A percentile compares a stretch with the other conserved stretches of the same genome.
Evolutionary conservation across 306 rosid species (phyloP).

Genomic region (Begonia masoniana): DNA sequence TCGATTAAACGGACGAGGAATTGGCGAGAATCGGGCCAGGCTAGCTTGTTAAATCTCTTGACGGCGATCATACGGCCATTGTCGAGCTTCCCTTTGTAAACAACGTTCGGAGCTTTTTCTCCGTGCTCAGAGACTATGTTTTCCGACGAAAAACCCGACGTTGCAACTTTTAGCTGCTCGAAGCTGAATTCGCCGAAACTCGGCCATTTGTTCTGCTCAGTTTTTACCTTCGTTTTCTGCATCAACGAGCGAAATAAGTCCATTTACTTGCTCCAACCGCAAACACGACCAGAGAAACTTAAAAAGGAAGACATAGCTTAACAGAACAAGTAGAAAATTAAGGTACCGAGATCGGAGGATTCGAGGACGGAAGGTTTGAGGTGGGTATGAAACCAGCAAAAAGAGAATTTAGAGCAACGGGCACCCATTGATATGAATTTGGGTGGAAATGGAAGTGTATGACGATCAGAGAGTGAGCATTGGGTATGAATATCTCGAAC

Average conservation of each 20-base stretch:
- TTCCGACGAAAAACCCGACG: constrained; percentile 62
- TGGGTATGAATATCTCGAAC: constrained; percentile 1
- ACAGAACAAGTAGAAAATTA: neutral
- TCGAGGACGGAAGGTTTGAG: constrained; percentile 73
- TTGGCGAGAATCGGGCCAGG: constrained; percentile 93
- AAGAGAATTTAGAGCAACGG: constrained; percentile 83
- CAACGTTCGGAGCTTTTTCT: constrained; percentile 86
- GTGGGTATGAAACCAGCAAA: constrained; percentile 77
- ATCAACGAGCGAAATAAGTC: constrained; percentile 2
- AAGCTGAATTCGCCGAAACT: constrained; percentile 59
- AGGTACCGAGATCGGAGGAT: constrained; percentile 62
- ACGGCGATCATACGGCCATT: constrained; percentile 54
- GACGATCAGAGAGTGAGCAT: constrained; percentile 1
- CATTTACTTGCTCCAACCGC: no score
- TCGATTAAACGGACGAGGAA: constrained; percentile 53
- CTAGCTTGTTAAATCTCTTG: constrained; percentile 86
- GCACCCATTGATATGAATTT: constrained; percentile 46
- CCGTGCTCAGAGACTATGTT: constrained; percentile 93
- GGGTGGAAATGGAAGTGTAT: neutral
- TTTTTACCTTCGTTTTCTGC: constrained; percentile 69
- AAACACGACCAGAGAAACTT: no score
- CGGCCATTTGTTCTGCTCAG: constrained; percentile 36
- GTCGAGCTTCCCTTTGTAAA: constrained; percentile 66
- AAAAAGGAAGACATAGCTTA: neutral
- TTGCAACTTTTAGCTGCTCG: constrained; percentile 60